Percentiles rank a stretch among this genome's conserved stretches.
phyloP scores from a whole-genome alignment of 1,284 basidiomycete species.

The Ustilago trichophora region DNA sequence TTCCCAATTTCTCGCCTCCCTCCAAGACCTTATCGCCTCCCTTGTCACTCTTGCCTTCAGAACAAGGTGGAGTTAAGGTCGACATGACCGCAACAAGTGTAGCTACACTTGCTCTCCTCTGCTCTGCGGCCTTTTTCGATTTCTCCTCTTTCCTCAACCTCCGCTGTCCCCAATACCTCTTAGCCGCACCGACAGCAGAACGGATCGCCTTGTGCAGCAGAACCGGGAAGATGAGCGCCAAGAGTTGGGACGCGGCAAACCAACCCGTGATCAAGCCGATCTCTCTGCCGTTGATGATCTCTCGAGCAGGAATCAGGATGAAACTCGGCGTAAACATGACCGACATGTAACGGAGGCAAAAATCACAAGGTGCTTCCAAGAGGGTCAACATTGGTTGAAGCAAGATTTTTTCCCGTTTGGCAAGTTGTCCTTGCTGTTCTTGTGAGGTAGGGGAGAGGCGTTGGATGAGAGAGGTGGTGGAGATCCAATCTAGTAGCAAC shows the following conservation, averaged over 20 bases:
- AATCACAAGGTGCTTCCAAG: constrained; percentile 58
- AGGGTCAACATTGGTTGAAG: constrained; percentile 15
- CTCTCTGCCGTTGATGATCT: constrained; percentile 51
- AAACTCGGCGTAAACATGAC: constrained; percentile 60
- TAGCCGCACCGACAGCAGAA: neutral
- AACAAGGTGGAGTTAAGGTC: constrained; percentile 7
- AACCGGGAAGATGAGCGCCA: constrained; percentile 50
- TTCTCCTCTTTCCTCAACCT: constrained; percentile 9
- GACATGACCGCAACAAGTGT: constrained; percentile 26
- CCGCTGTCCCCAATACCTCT: neutral
- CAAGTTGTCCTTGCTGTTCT: neutral
- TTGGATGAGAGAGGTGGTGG: constrained; percentile 1
- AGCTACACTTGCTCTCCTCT: constrained; percentile 9
- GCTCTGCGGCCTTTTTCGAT: too few relatives aligned
- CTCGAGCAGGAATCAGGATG: constrained; percentile 57
- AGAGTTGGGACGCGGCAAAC: constrained; percentile 50
- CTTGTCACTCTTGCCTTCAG: neutral
- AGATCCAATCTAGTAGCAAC: constrained; percentile 46
- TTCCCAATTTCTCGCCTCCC: constrained; percentile 23
- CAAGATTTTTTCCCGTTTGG: constrained; percentile 8
- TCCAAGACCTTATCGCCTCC: neutral
- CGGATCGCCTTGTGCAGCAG: constrained; percentile 22
- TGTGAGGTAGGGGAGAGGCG: neutral
- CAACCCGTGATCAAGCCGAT: constrained; percentile 55
- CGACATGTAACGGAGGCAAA: constrained; percentile 57